Evolutionary conservation across 228 moss, liverwort and hornwort species (phyloP).

Genomic region (Sphagnum magellanicum): DNA sequence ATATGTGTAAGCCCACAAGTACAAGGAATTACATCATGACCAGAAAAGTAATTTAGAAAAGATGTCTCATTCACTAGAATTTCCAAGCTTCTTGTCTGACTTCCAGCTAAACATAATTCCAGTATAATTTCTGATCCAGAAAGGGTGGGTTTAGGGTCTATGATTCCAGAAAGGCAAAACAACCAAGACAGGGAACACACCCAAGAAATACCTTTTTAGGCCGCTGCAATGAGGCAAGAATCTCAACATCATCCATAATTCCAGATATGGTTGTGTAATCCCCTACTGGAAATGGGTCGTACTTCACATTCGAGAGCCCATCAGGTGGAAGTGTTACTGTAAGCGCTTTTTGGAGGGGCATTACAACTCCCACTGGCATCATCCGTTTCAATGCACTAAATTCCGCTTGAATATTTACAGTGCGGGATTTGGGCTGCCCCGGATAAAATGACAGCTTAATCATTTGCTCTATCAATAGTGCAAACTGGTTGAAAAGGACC

Average conservation of each 20-base stretch:
- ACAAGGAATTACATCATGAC: not conserved
- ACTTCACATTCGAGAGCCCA: slow-evolving; percentile 74
- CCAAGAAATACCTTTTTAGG: slow-evolving; percentile 75
- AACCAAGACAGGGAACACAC: not conserved
- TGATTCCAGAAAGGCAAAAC: no score
- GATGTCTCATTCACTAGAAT: no score
- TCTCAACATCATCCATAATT: slow-evolving; percentile 93
- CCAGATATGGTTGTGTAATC: slow-evolving; percentile 91
- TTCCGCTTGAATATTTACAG: slow-evolving; percentile 75
- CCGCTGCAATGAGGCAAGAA: slow-evolving; percentile 86
- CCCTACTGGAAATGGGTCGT: slow-evolving; percentile 83
- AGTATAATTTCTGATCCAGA: not conserved
- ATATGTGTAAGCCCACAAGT: no score
- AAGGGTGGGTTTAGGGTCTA: no score
- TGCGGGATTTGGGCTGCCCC: slow-evolving; percentile 79
- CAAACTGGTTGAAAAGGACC: slow-evolving; percentile 77
- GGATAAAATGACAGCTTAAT: slow-evolving; percentile 81
- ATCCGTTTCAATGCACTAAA: slow-evolving; percentile 85
- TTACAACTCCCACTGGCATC: slow-evolving; percentile 96
- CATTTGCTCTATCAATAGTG: slow-evolving; percentile 90
- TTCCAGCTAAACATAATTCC: not conserved
- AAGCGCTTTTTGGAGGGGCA: slow-evolving; percentile 90
- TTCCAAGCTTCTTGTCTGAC: no score
- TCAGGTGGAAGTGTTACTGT: slow-evolving; percentile 85
- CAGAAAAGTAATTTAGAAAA: not conserved